phyloP scores from a whole-genome alignment of 2,329 filamentous ascomycete species.

The Penicillium sclerotiorum region DNA sequence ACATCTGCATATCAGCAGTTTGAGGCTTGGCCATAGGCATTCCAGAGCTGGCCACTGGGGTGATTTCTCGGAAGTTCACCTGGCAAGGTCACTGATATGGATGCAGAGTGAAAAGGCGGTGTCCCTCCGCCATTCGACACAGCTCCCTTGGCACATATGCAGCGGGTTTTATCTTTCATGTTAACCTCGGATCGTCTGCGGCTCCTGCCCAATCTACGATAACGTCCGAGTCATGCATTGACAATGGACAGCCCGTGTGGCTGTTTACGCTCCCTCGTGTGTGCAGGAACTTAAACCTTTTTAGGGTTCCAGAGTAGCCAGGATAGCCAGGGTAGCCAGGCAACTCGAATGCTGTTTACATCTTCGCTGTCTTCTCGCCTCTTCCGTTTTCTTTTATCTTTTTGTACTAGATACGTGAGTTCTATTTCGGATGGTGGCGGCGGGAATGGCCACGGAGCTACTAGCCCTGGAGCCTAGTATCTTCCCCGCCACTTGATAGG shows the following conservation, averaged over 20 bases:
- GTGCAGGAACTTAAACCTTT: neutral
- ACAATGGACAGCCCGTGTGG: neutral
- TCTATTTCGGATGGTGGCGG: slow-evolving; percentile 13
- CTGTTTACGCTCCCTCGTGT: neutral
- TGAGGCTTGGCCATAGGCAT: slow-evolving; percentile 15
- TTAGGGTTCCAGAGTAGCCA: neutral
- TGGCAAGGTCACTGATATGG: neutral
- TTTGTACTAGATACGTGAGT: neutral
- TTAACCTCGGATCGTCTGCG: slow-evolving; percentile 19
- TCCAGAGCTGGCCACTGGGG: slow-evolving; percentile 1
- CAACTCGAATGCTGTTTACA: no score
- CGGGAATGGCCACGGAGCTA: slow-evolving; percentile 3
- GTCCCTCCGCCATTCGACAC: slow-evolving; percentile 16
- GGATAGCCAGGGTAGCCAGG: no score
- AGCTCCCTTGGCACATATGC: slow-evolving; percentile 20
- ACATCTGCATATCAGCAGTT: slow-evolving; percentile 14
- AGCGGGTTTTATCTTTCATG: slow-evolving; percentile 17
- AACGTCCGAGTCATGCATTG: slow-evolving; percentile 2
- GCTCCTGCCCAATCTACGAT: slow-evolving; percentile 13
- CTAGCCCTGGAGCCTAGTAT: slow-evolving; percentile 11
- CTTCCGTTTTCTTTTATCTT: neutral
- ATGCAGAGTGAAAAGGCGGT: slow-evolving; percentile 25
- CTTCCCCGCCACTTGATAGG: slow-evolving; percentile 22
- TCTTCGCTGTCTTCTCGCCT: neutral
- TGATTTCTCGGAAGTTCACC: slow-evolving; percentile 5